phyloP scores from a whole-genome alignment of 441 rosid genomes.

The Sinapis alba region DNA sequence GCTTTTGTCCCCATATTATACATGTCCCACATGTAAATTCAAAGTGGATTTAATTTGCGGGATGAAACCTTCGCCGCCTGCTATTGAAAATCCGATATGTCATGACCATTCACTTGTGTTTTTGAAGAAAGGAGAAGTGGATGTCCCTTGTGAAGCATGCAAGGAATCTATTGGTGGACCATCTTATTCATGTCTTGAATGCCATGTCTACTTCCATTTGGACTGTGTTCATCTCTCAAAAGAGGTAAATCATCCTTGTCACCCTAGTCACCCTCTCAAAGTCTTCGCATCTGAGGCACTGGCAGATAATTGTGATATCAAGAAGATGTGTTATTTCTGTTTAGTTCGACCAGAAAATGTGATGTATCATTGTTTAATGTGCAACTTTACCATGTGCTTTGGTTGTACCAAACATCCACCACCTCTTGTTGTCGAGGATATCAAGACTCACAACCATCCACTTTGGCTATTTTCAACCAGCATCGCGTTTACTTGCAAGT shows the following conservation, averaged over 20 bases:
- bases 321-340: background rate
- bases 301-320: background rate
- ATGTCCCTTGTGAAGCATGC: background rate
- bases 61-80: background rate
- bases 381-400: background rate
- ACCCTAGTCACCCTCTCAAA: background rate
- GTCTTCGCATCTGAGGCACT: background rate
- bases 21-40: constrained; percentile 5
- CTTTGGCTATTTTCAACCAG: background rate
- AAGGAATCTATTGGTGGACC: background rate
- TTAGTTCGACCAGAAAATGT: fast-evolving
- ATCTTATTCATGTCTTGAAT: background rate
- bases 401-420: constrained; percentile 2
- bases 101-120: constrained; percentile 22
- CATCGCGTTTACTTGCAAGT: constrained; percentile 7
- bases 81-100: background rate
- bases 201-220: background rate
- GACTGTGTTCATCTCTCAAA: background rate
- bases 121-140: background rate
- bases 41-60: constrained; percentile 11
- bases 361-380: constrained; percentile 1
- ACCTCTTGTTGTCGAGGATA: background rate
- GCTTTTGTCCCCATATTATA: background rate
- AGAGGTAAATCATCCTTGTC: background rate
- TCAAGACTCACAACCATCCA: constrained; percentile 21